Evolutionary conservation across 1,284 basidiomycete genomes (phyloP).

Genomic region (Ceratobasidium sp.): DNA sequence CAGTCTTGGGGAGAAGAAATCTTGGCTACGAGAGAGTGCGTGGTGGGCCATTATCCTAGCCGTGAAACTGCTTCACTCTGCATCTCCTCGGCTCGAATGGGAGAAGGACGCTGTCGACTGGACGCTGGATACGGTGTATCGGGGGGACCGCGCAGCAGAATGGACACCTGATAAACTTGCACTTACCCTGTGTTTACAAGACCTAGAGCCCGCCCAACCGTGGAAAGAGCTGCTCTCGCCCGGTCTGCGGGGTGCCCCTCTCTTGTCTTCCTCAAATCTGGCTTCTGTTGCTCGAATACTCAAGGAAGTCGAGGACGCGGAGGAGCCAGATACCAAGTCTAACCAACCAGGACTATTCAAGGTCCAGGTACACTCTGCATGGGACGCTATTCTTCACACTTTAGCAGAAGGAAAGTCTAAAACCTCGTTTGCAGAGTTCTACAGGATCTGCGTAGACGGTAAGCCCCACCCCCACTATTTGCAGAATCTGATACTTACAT

Average conservation of each 20-base stretch:
- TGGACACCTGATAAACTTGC: conserved; percentile 94
- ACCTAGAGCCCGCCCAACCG: conserved; percentile 65
- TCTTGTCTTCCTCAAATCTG: conserved; percentile 79
- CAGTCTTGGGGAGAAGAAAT: conserved; percentile 81
- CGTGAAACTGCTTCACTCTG: conserved; percentile 66
- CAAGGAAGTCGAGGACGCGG: conserved; percentile 75
- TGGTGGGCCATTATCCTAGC: conserved; percentile 85
- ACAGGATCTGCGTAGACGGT: conserved; percentile 91
- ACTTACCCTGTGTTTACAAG: conserved; percentile 76
- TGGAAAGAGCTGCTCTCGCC: conserved; percentile 79
- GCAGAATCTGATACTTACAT: conserved; percentile 44
- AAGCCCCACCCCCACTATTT: conserved; percentile 48
- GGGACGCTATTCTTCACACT: conserved; percentile 82
- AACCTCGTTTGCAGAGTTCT: conserved; percentile 90
- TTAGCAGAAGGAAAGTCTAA: conserved; percentile 57
- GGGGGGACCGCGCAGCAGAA: conserved; percentile 59
- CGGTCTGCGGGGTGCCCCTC: conserved; percentile 76
- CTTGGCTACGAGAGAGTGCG: conserved; percentile 91
- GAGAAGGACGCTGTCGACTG: conserved; percentile 70
- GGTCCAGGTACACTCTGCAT: conserved; percentile 91
- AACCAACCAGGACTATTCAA: conserved; percentile 77
- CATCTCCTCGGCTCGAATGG: conserved; percentile 69
- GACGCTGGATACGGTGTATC: conserved; percentile 65
- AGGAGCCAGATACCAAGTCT: conserved; percentile 59
- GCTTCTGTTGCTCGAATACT: conserved; percentile 78